A percentile compares a stretch with the other conserved stretches of the same genome.
Conservation (phyloP, 1,284 basidiomycete species). For the Taiwanofungus camphoratus region DNA sequence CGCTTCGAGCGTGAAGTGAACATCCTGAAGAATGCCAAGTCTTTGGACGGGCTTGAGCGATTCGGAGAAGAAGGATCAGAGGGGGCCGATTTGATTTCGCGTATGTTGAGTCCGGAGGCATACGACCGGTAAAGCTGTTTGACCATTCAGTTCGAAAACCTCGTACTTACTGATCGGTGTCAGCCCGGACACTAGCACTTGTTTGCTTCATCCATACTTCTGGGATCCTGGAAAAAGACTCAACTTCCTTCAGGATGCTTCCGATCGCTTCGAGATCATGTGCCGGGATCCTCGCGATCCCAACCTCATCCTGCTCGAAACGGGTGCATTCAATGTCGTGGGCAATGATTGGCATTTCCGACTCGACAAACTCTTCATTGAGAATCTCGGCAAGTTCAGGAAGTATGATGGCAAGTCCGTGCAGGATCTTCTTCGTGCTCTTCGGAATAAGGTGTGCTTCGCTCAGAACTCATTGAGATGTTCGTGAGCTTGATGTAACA, state of each 20-base stretch:
- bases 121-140: conserved; percentile 51
- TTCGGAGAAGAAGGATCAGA: conserved; percentile 91
- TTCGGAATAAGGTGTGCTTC: conserved; percentile 85
- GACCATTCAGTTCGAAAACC: no score
- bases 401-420: conserved; percentile 92
- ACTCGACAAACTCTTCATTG: conserved; percentile 86
- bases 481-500: conserved; percentile 1
- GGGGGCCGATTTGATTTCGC: conserved; percentile 70
- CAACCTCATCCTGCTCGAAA: conserved; percentile 75
- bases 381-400: conserved; percentile 93
- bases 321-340: conserved; percentile 59
- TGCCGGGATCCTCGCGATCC: conserved; percentile 83
- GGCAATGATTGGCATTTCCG: conserved; percentile 85
- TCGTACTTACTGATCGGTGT: no score
- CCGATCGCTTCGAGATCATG: conserved; percentile 98
- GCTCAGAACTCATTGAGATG: not conserved
- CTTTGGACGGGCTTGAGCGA: conserved; percentile 62
- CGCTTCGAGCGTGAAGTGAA: conserved; percentile 89
- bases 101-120: conserved; percentile 76
- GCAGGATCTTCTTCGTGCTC: conserved; percentile 86
- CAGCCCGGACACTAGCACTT: conserved; percentile 85
- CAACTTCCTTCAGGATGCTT: conserved; percentile 93
- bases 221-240: conserved; percentile 87
- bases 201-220: conserved; percentile 93
- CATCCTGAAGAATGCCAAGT: conserved; percentile 78